Evolutionary conservation across 2,329 filamentous ascomycete species (phyloP).

Genomic region (Macrophomina phaseolina): DNA sequence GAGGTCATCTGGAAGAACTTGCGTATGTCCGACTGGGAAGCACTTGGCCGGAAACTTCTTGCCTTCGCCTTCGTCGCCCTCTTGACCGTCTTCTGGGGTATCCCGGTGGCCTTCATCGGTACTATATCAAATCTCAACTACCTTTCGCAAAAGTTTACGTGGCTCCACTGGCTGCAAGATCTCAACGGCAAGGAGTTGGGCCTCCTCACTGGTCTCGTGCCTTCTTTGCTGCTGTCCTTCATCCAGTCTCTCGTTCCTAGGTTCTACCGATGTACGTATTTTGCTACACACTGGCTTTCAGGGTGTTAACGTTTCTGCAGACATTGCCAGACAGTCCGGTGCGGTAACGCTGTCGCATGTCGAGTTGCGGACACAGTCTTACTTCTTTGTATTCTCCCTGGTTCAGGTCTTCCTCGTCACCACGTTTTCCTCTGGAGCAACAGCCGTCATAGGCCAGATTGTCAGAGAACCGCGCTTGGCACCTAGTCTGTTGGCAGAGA

Average conservation of each 20-base stretch:
- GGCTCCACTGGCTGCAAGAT: conserved; percentile 50
- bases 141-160: conserved; percentile 44
- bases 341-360: conserved; percentile 50
- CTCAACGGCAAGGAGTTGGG: conserved; percentile 50
- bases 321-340: conserved; percentile 46
- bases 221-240: conserved; percentile 49
- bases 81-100: conserved; percentile 53
- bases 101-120: conserved; percentile 54
- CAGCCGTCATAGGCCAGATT: conserved; percentile 55
- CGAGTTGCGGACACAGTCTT: conserved; percentile 48
- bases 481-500: conserved; percentile 40
- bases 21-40: conserved; percentile 43
- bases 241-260: conserved; percentile 54
- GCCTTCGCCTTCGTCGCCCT: conserved; percentile 47
- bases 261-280: conserved; percentile 42
- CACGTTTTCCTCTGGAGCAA: conserved; percentile 46
- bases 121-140: conserved; percentile 53
- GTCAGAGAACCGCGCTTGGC: conserved; percentile 40
- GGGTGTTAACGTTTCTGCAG: conserved; percentile 32
- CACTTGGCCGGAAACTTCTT: conserved; percentile 38
- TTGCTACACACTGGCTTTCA: neutral
- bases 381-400: conserved; percentile 50
- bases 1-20: conserved; percentile 57
- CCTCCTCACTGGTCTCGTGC: conserved; percentile 54
- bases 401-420: conserved; percentile 51